Percentiles rank a stretch among this genome's conserved stretches.
Evolutionary conservation across 2,329 filamentous ascomycete species (phyloP).

Genomic region (Teratosphaeria pseudoeucalypti): DNA sequence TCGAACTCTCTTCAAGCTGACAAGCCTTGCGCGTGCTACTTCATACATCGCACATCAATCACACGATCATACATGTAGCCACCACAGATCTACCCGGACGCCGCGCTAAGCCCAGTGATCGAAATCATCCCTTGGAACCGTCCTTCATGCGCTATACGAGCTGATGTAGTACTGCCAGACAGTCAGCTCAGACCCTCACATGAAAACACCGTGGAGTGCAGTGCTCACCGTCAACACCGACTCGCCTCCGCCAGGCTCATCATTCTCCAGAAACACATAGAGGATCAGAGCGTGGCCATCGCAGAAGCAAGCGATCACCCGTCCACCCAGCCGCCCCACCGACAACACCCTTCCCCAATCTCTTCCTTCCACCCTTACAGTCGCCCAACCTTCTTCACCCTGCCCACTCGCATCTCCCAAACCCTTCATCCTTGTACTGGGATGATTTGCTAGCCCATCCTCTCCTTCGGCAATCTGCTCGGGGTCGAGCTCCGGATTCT

Average conservation of each 20-base stretch:
- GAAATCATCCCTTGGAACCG: neutral
- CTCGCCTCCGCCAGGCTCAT: conserved; percentile 59
- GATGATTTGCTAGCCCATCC: conserved; percentile 62
- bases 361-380: conserved; percentile 79
- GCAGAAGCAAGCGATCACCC: conserved; percentile 85
- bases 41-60: neutral
- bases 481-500: conserved; percentile 80
- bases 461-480: conserved; percentile 57
- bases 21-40: neutral
- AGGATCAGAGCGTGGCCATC: conserved; percentile 71
- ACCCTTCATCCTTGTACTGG: conserved; percentile 65
- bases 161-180: conserved; percentile 45
- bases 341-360: conserved; percentile 94
- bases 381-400: conserved; percentile 76
- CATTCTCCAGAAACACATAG: conserved; percentile 68
- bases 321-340: conserved; percentile 76
- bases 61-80: neutral
- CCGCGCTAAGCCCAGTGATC: neutral
- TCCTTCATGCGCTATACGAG: conserved; percentile 39
- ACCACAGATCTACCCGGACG: neutral
- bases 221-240: conserved; percentile 64
- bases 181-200: neutral
- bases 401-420: conserved; percentile 46
- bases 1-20: neutral
- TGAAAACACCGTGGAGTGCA: neutral